These are phyloP conservation scores for Ophiostoma himal-ulmi DNA, from an alignment of 2,329 filamentous ascomycete species.

Conservation along the genomic window DNA sequence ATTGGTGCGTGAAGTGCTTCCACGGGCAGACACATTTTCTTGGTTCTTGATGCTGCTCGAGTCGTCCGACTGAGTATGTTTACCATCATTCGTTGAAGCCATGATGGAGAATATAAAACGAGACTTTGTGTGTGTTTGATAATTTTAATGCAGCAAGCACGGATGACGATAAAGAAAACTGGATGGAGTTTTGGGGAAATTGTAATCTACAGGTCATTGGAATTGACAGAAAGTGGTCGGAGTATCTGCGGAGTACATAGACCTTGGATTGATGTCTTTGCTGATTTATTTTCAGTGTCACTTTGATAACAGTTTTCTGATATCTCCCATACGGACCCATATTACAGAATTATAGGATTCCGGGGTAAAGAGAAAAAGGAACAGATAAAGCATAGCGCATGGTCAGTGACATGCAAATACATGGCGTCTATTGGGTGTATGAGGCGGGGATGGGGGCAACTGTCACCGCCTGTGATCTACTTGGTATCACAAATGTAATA, in stretches of 20 bases:
- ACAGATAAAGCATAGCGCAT: neutral
- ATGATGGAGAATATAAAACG: slow-evolving; percentile 4
- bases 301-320: neutral
- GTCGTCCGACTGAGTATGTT: slow-evolving; percentile 25
- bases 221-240: neutral
- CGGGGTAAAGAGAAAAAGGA: slow-evolving; percentile 2
- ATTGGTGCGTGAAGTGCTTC: slow-evolving; percentile 23
- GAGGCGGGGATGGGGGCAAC: neutral
- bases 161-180: neutral
- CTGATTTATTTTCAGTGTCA: neutral
- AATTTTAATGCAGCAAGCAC: neutral
- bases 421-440: neutral
- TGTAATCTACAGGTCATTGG: neutral
- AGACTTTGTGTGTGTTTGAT: neutral
- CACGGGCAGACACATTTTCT: slow-evolving; percentile 36
- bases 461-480: neutral
- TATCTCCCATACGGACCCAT: neutral
- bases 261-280: neutral
- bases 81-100: slow-evolving; percentile 20
- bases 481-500: neutral
- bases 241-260: neutral
- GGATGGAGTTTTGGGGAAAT: neutral
- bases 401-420: neutral
- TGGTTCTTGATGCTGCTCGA: slow-evolving; percentile 31
- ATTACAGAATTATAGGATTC: neutral